A percentile compares a stretch with the other conserved stretches of the same genome.
These are phyloP conservation scores for Melanopsichium pennsylvanicum DNA, from an alignment of 1,284 basidiomycete species.

Conservation along the genomic window DNA sequence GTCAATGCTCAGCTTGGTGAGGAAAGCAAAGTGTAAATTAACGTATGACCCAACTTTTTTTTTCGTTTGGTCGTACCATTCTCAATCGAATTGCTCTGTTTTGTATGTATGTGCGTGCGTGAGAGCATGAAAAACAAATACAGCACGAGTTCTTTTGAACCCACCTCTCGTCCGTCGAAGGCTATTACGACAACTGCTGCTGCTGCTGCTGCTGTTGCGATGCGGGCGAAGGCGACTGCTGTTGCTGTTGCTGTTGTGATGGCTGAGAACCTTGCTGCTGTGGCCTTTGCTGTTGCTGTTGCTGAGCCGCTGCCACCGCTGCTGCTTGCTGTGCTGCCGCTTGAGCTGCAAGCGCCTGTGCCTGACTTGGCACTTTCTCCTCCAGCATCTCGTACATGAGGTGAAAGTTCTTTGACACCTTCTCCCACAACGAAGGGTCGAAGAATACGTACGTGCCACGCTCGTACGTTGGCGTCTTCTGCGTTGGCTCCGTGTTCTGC, in stretches of 20 bases:
- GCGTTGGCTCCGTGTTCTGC: constrained; percentile 78
- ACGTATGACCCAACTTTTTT: too few species aligned
- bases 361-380: constrained; percentile 72
- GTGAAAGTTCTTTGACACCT: constrained; percentile 77
- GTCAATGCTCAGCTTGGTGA: too few species aligned
- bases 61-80: too few species aligned
- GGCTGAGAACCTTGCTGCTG: constrained; percentile 10
- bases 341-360: constrained; percentile 39
- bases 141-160: too few species aligned
- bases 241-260: constrained; percentile 8
- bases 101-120: too few species aligned
- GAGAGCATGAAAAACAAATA: background rate
- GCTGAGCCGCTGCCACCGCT: constrained; percentile 22
- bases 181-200: constrained; percentile 9
- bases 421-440: constrained; percentile 87
- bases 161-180: too few species aligned
- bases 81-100: too few species aligned
- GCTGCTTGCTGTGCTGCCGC: constrained; percentile 41
- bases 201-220: constrained; percentile 7
- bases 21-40: too few species aligned
- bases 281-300: constrained; percentile 13
- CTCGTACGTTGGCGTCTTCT: constrained; percentile 88
- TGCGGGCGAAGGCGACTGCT: background rate
- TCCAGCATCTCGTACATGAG: constrained; percentile 85
- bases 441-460: constrained; percentile 89